These are phyloP conservation scores for Euptelea pleiosperma DNA, from an alignment of 164 flowering plant species.

Conservation along the genomic window DNA sequence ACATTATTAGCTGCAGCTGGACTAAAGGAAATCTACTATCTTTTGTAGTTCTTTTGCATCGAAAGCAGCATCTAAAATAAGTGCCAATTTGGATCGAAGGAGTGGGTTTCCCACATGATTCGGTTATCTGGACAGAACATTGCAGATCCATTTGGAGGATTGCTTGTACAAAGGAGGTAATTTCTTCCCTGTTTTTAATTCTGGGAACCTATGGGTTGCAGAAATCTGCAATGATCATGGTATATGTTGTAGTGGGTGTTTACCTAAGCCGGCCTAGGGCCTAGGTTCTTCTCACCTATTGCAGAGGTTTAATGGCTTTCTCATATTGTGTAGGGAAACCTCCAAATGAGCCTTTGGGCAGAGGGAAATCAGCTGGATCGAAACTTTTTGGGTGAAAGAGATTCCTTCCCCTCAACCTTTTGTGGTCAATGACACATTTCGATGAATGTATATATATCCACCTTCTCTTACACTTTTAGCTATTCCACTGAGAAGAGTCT, in stretches of 20 bases:
- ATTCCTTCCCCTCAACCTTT: neutral
- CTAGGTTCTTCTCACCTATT: no score
- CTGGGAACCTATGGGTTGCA: no score
- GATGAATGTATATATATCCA: no score
- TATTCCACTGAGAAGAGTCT: no score
- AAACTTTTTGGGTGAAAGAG: neutral
- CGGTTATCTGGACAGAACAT: neutral
- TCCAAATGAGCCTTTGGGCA: neutral
- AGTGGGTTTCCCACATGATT: neutral
- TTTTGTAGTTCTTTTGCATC: slow-evolving; percentile 10
- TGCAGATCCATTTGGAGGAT: neutral
- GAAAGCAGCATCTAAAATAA: slow-evolving; percentile 4
- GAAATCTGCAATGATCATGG: no score
- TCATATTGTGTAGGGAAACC: neutral
- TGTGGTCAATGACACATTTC: neutral
- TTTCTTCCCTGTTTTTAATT: no score
- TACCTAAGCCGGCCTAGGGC: no score
- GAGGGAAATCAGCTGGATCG: neutral
- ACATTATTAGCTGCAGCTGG: neutral
- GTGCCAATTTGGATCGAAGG: neutral
- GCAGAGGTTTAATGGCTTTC: no score
- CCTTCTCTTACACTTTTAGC: no score
- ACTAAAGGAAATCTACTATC: neutral
- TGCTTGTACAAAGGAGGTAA: slow-evolving; percentile 1
- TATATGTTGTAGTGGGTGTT: no score